Conservation (phyloP, 495 filamentous ascomycete species). For the Aspergillus coremiiformis region DNA sequence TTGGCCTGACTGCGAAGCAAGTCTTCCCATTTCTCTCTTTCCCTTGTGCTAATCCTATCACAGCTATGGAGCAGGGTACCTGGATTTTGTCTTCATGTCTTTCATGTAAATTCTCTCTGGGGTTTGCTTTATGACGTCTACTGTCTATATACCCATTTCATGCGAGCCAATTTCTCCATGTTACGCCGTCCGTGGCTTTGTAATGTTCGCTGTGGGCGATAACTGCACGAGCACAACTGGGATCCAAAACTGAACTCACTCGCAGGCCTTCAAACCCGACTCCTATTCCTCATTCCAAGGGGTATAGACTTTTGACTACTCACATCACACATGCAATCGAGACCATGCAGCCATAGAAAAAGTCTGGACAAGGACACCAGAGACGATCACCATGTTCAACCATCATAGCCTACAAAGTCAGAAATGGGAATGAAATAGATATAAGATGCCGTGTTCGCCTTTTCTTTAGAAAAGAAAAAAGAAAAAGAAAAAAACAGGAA, state of each 20-base stretch:
- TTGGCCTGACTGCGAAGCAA: slow-evolving; percentile 13
- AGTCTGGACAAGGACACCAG: not conserved
- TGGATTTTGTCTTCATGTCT: not conserved
- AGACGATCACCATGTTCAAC: not conserved
- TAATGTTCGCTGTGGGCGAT: not conserved
- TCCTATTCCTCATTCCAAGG: not conserved
- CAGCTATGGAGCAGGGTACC: not conserved
- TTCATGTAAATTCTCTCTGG: not conserved
- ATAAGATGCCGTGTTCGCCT: slow-evolving; percentile 11
- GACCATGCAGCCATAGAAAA: not conserved
- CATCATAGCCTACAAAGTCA: not conserved
- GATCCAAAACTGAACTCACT: too few relatives aligned
- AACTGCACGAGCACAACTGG: not conserved
- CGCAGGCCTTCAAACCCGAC: not conserved
- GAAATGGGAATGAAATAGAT: not conserved
- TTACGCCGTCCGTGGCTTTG: not conserved
- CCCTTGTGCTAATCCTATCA: not conserved
- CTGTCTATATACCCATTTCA: not conserved
- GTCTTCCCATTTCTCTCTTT: not conserved
- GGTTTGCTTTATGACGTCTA: not conserved
- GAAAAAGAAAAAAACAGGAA: slow-evolving; percentile 6
- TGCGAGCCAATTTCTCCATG: not conserved
- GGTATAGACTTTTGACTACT: not conserved
- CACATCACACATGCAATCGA: not conserved
- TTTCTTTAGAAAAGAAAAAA: too few relatives aligned